Evolutionary conservation across 1,284 basidiomycete species (phyloP), one percentile per base, ranked within the genome.

Genomic region (Moniliella sp.): DNA sequence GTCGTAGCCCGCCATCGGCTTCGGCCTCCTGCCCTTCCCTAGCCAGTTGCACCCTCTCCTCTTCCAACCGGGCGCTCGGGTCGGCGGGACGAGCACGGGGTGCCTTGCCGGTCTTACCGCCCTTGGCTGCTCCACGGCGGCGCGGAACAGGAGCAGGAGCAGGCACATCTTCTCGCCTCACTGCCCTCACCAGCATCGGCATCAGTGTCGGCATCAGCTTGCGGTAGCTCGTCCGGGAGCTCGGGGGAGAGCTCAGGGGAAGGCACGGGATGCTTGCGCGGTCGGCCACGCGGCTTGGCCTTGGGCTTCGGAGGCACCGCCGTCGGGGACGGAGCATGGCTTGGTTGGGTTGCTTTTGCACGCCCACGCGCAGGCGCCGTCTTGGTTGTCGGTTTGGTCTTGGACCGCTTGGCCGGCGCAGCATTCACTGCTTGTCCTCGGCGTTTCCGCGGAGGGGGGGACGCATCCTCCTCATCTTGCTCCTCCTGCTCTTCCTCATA

Each of bases 1-100:
- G 73, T 5, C 84, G 74, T 2, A 78, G 65, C 18, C 78, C 78
- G 12, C 73, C 66, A 5, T 50, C 48, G 36, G 48, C 43, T 11
- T 30, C 29, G n/a, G 37, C 33, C 13, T 41, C 37, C 18, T 21
- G 26, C 29, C 33, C 11, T 23, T 17, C n/a, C 21, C 17, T n/a
- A 8, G 17, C 12, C 13, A 23, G 34, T 30, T n/a, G 33, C 40
- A 14, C 36, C 37, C 12, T 35, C 34, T 5, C 40, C 35, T n/a
- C 12, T 21, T 23, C 28, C 30, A 10, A 30, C 18, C 18, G 34
- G 37, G 1, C 37, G n/a, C n/a, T n/a, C n/a, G n/a, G n/a, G n/a
- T n/a, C n/a, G n/a, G n/a, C n/a, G n/a, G n/a, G n/a, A n/a, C n/a
- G n/a, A n/a, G n/a, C n/a, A n/a, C n/a, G n/a, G n/a, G n/a, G n/a